Conservation (phyloP, 2,329 filamentous ascomycete genomes). For the Cercospora sojina region DNA sequence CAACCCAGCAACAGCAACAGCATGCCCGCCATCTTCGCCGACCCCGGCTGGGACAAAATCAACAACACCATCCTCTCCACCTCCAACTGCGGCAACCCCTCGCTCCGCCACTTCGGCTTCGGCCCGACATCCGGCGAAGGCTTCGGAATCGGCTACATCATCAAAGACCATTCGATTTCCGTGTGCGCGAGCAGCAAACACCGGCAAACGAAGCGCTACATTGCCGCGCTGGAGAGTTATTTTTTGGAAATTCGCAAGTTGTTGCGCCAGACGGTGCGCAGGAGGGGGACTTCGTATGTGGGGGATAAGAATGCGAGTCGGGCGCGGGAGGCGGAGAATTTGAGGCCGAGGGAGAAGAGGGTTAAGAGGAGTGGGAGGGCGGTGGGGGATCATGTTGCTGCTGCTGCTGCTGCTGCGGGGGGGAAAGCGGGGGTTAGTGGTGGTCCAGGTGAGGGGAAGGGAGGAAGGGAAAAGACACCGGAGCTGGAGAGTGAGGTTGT, state of each 20-base stretch:
- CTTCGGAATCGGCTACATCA: constrained; percentile 98
- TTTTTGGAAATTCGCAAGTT: constrained; percentile 86
- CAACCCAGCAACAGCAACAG: too few species aligned
- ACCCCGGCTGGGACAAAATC: constrained; percentile 88
- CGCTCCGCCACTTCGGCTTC: constrained; percentile 92
- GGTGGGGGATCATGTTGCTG: constrained; percentile 47
- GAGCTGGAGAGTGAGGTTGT: constrained; percentile 57
- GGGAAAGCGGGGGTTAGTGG: constrained; percentile 49
- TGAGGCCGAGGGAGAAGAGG: constrained; percentile 46
- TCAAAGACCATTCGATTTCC: constrained; percentile 87
- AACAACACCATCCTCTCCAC: constrained; percentile 94
- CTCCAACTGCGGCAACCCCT: constrained; percentile 98
- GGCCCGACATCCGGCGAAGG: constrained; percentile 91
- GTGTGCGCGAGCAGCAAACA: constrained; percentile 95
- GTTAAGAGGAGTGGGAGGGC: constrained; percentile 74
- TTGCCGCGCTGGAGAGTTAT: constrained; percentile 87
- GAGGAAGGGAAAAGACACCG: background rate
- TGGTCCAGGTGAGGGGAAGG: too few species aligned
- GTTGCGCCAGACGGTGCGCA: constrained; percentile 67
- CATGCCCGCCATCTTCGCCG: constrained; percentile 80
- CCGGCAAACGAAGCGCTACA: constrained; percentile 83
- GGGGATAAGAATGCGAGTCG: constrained; percentile 56
- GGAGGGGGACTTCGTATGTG: constrained; percentile 54
- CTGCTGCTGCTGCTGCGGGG: background rate
- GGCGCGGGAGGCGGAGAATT: constrained; percentile 62